Evolutionary conservation across 1,139 yeast species (phyloP).

Genomic region (Sugiyamaella paludigena): DNA sequence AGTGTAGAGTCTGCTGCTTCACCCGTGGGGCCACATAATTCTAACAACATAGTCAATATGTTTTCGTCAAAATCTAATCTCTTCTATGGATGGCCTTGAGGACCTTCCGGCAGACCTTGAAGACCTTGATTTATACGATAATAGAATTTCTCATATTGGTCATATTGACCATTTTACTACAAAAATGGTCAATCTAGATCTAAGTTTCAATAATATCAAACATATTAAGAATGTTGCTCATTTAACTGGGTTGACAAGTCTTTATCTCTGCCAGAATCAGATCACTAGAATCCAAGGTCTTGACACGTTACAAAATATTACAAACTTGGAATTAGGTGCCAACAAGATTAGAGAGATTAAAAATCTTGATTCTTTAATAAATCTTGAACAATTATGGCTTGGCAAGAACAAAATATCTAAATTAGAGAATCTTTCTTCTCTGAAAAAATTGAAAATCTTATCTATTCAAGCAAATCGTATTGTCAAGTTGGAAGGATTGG

Average conservation of each 20-base stretch:
- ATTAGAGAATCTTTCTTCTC: conserved; percentile 60
- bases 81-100: conserved; percentile 68
- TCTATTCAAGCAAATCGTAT: conserved; percentile 89
- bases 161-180: conserved; percentile 55
- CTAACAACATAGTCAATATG: conserved; percentile 55
- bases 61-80: conserved; percentile 79
- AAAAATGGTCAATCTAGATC: conserved; percentile 63
- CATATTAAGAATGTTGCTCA: conserved; percentile 77
- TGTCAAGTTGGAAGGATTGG: conserved; percentile 78
- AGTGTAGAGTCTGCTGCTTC: no score
- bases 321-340: conserved; percentile 87
- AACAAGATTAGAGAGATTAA: conserved; percentile 69
- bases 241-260: conserved; percentile 57
- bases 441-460: conserved; percentile 65
- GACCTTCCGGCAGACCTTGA: conserved; percentile 58
- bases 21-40: neutral
- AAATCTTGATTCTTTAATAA: conserved; percentile 51
- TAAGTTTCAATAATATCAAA: conserved; percentile 87
- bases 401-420: conserved; percentile 79
- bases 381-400: conserved; percentile 80
- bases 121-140: conserved; percentile 89
- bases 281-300: conserved; percentile 71
- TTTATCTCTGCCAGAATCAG: conserved; percentile 87
- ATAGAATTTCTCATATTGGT: conserved; percentile 83
- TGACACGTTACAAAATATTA: conserved; percentile 55